Base-by-base conservation (phyloP, 2,329 filamentous ascomycete genomes). In the Fusarium humuli region DNA sequence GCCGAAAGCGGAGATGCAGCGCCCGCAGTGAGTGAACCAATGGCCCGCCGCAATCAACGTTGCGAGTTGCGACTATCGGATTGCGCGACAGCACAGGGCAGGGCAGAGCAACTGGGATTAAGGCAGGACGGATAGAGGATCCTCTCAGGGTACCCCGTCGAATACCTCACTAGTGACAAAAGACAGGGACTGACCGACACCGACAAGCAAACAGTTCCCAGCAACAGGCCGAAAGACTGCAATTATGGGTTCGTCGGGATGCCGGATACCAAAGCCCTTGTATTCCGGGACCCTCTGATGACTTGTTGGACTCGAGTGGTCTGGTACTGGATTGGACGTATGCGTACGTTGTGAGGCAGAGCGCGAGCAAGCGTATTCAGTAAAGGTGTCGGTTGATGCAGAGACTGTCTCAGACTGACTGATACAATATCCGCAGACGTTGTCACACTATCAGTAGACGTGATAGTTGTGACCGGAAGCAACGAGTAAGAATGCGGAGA, bases 1-100 rank as follows among this genome's bases (percentile, higher is more conserved):
- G 68, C 73, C 73, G 73, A 75, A 75, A 75, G 61, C 73, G 73
- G 73, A 75, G 73, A 57, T 71, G 61, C 54, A 64, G 65, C 67
- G 72, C 60, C 61, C 63, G 72, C 61, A 70, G 56, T 32, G 54
- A 61, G 52, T 48, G 55, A 64, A 57, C 73, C 71, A 75, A 75
- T 75, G 52, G 64, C 57, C 48, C 48, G 58, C 50, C 49, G 69
- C 69, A 74, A 75, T 75, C 71, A 61, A 72, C 27, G 29, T 50
- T 65, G 67, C 59, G 58, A 71, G 54, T 57, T 70, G 67, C 67
- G 62, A 70, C 69, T 70, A 73, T 71, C 61, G 71, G 71, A 71
- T 72, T 72, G 57, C 57, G 65, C 69, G 65, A 71, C 55, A 69
- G 56, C 47, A 22, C 46, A 23, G 48, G 30, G 18, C 48, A 52